Base-by-base conservation (phyloP, 1,284 basidiomycete species). In the Naganishia cerealis region DNA sequence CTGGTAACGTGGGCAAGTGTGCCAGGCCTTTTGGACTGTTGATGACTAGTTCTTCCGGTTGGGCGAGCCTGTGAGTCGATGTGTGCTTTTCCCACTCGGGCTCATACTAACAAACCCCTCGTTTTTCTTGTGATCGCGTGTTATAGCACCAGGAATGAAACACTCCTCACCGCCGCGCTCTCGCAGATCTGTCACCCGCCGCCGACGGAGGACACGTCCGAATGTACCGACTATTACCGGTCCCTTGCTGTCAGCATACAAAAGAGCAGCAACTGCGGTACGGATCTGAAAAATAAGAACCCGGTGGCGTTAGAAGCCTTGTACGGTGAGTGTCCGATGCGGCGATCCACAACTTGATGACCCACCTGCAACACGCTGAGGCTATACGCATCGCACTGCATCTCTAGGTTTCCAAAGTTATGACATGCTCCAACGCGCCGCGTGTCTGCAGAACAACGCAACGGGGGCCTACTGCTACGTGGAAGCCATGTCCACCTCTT, bases 381-480 rank as follows among this genome's bases (percentile, higher is more conserved):
- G 10, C 33, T 50, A 4, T 29, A n/a, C 57, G 13, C 5, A 46
- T n/a, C 16, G 12, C 9, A 12, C 21, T 29, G 33, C 18, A 26
- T 9, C 8, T 21, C 12, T 50, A 67, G 79, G 77, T 0, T 52
- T 81, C n/a, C 76, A 76, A 52, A 79, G 76, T 65, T 79, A 80
- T 50, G 71, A 71, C 15, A 71, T 79, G 15, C 75, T 81, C 72
- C 72, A 77, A 26, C 66, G 71, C 13, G 76, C 76, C 1, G 72
- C 73, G 1, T 72, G 67, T 18, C 68, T 81, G 36, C 53, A 70
- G 21, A 71, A 79, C 67, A 71, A 73, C 1, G 65, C 72, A 26
- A 74, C 75, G 6, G 76, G 76, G 2, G 68, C 65, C 6, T 80
- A 77, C 67, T 81, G 80, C 69, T 81, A 79, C 68, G 67, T 79